Evolutionary conservation across 306 rosid genomes (phyloP).

Genomic region (Geum urbanum): DNA sequence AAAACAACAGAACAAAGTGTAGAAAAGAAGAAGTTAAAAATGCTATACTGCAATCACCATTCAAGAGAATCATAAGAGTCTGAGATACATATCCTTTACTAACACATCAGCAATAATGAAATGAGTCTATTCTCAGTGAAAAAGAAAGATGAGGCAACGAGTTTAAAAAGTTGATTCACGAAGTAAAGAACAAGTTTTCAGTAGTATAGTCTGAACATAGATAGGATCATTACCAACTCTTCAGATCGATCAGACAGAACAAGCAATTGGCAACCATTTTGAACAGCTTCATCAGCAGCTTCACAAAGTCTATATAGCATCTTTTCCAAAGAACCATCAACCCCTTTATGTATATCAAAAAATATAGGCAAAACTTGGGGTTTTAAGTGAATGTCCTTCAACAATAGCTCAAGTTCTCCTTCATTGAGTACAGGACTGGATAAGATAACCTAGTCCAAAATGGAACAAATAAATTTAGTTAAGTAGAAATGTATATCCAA

Average conservation of each 20-base stretch:
- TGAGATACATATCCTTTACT: background rate
- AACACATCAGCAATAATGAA: background rate
- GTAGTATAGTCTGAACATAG: slow-evolving; percentile 15
- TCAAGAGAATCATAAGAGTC: background rate
- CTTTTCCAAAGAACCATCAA: slow-evolving; percentile 89
- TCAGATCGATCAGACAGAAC: slow-evolving; percentile 92
- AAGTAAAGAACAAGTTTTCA: background rate
- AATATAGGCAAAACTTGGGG: slow-evolving; percentile 76
- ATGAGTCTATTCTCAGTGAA: background rate
- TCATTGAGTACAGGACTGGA: slow-evolving; percentile 93
- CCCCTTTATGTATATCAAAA: slow-evolving; percentile 82
- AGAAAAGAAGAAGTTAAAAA: background rate
- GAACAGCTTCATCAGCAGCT: slow-evolving; percentile 99
- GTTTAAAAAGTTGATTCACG: background rate
- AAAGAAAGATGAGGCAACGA: background rate
- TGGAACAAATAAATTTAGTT: slow-evolving; percentile 8
- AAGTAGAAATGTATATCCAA: slow-evolving; percentile 14
- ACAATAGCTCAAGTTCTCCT: slow-evolving; percentile 81
- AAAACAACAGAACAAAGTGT: slow-evolving; percentile 5
- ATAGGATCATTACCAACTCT: slow-evolving; percentile 56
- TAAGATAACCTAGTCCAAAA: slow-evolving; percentile 70
- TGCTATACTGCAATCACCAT: background rate
- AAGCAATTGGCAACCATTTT: slow-evolving; percentile 90
- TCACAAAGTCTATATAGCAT: slow-evolving; percentile 74
- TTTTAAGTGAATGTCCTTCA: slow-evolving; percentile 66